These are phyloP conservation scores for Rhodotorula paludigena DNA, from an alignment of 768 basidiomycete genomes.

Conservation along the genomic window DNA sequence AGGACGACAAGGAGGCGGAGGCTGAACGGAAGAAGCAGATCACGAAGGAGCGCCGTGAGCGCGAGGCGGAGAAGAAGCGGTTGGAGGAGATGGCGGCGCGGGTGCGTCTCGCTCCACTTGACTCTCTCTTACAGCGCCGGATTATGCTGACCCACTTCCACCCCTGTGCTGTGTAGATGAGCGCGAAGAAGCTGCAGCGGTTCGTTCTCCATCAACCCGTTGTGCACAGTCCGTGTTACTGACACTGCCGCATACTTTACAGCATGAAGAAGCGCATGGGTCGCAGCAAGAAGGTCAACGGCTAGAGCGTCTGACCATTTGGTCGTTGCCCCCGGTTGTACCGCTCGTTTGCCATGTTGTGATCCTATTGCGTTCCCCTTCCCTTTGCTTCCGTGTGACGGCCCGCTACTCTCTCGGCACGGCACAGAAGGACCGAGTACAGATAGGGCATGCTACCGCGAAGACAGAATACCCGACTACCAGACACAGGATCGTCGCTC, in stretches of 20 bases:
- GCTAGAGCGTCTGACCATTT: slow-evolving; percentile 7
- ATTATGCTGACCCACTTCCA: not conserved
- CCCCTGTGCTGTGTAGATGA: slow-evolving; percentile 30
- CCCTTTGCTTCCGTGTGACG: not conserved
- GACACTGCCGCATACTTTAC: not conserved
- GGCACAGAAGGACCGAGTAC: too few relatives aligned
- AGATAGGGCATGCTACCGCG: too few relatives aligned
- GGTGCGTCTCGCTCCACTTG: slow-evolving; percentile 24
- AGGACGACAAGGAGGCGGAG: slow-evolving; percentile 38
- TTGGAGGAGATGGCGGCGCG: slow-evolving; percentile 37
- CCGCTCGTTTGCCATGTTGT: slow-evolving; percentile 1
- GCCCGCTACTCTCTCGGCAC: too few relatives aligned
- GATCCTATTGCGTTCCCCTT: not conserved
- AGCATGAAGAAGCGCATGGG: slow-evolving; percentile 43
- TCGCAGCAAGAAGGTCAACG: slow-evolving; percentile 40
- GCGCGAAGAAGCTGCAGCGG: slow-evolving; percentile 42
- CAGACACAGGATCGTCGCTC: too few relatives aligned
- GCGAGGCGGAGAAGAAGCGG: slow-evolving; percentile 40
- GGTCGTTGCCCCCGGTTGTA: slow-evolving; percentile 1
- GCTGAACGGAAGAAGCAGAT: slow-evolving; percentile 27
- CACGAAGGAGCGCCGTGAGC: slow-evolving; percentile 32
- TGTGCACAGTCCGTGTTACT: not conserved
- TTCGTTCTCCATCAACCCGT: not conserved
- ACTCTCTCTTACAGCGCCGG: not conserved
- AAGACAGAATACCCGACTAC: too few relatives aligned